Base-by-base conservation (phyloP, 208 protist species). In the Trypanosoma congolense region DNA sequence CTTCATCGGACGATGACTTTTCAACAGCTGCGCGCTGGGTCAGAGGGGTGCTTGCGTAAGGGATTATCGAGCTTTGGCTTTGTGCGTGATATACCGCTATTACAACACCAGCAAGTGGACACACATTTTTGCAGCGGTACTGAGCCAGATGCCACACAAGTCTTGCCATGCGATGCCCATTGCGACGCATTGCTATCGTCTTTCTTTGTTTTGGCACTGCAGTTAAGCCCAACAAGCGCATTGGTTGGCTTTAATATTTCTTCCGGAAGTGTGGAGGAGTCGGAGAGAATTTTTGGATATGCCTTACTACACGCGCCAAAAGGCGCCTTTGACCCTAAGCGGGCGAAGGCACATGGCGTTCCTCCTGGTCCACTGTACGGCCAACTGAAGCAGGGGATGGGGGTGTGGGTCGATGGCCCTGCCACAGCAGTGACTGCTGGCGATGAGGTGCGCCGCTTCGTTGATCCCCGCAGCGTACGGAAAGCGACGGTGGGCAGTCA, bases 331-430 rank as follows among this genome's bases (percentile, higher is more conserved):
- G 81, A 88, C 54, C 65, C 56, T 1, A 52, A 57, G 16, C 56
- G 54, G 38, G 87, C 87, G 4, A 72, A 77, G 33, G 63, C 65
- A 35, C 49, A 87, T 16, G 83, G 83, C 14, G 77, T 91, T 12
- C 65, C 56, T 22, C 70, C 76, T 0, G 87, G 87, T 1, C 82
- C 81, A 5, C 73, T 87, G 62, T 91, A 79, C 51, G 76, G 67
- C 0, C 65, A 72, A 19, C 70, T 95, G 3, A 91, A 94, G 60
- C 66, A 72, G 12, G 79, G 79, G 22, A 55, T 62, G 4, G 22
- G 76, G 0, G 80, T 92, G 10, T 52, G 66, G 63, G 6, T 55
- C 18, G 50, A 50, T 53, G 47, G 12, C 2, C 54, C 55, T n/a
- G 4, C 21, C 28, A 26, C 33, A 8, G 5, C 60, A 5, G 24